Evolutionary conservation across 73 alveolate species (phyloP).

Genomic region (Blepharisma stoltei): DNA sequence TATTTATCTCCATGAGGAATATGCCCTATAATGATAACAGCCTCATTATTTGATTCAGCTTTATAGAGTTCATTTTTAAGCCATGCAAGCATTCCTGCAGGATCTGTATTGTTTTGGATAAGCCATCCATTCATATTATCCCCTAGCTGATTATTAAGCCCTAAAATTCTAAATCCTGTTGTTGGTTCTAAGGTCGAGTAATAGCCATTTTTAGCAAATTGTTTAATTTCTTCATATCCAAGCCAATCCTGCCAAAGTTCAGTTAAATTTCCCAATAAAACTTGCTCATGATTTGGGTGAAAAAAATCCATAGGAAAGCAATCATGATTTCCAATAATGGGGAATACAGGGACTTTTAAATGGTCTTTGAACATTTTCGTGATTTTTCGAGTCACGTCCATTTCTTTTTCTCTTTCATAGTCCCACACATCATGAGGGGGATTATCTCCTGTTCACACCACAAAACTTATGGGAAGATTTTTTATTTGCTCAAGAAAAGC

Average conservation of each 20-base stretch:
- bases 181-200: background rate
- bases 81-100: background rate
- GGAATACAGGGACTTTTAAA: conserved; percentile 6
- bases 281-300: background rate
- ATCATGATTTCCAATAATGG: conserved; percentile 9
- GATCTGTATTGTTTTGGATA: background rate
- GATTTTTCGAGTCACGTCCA: background rate
- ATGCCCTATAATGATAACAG: conserved; percentile 19
- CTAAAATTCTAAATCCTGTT: background rate
- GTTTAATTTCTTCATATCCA: background rate
- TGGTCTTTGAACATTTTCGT: background rate
- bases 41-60: background rate
- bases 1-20: background rate
- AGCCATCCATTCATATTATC: conserved; percentile 3
- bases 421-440: background rate
- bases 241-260: conserved; percentile 11
- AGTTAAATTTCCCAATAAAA: background rate
- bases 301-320: background rate
- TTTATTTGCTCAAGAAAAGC: background rate
- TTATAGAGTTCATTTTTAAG: background rate
- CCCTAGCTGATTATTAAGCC: background rate
- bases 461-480: background rate
- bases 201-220: background rate
- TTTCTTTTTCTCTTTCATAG: background rate
- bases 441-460: conserved; percentile 9